phyloP scores from a whole-genome alignment of 441 rosid species.

The Populus trichocarpa region DNA sequence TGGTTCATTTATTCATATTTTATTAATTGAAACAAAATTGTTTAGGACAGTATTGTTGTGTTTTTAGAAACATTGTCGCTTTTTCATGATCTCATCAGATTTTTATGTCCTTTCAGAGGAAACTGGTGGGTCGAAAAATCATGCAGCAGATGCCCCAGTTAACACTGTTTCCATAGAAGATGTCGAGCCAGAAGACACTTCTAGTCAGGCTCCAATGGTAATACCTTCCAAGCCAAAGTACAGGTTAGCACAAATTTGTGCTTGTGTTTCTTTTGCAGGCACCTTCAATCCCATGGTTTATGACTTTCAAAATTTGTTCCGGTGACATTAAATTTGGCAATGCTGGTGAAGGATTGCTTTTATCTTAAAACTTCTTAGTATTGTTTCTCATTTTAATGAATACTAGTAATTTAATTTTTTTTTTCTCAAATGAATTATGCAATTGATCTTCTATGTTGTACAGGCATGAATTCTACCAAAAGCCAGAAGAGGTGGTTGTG shows the following conservation, averaged over 20 bases:
- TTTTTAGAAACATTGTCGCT: neutral
- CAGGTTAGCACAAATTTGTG: conserved; percentile 36
- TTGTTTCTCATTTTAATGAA: neutral
- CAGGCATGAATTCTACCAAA: conserved; percentile 83
- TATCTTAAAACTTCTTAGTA: neutral
- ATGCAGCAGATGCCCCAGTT: conserved; percentile 13
- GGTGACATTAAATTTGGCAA: neutral
- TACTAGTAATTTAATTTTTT: neutral
- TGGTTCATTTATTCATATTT: neutral
- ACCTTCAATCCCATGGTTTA: neutral
- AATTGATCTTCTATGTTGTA: conserved; percentile 15
- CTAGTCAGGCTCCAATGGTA: conserved; percentile 13
- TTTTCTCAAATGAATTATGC: neutral
- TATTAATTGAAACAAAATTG: neutral
- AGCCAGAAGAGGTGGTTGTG: conserved; percentile 72
- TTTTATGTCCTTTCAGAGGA: conserved; percentile 26
- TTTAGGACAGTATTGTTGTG: neutral
- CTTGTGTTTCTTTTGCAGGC: neutral
- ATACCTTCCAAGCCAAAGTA: conserved; percentile 47
- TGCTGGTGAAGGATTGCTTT: neutral
- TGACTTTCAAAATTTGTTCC: neutral
- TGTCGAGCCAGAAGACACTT: conserved; percentile 15
- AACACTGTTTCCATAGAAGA: conserved; percentile 17
- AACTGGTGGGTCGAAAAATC: conserved; percentile 22
- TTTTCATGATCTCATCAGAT: neutral